Evolutionary conservation across 2,329 filamentous ascomycete species (phyloP).

Genomic region (Coccinonectria pachysandricola): DNA sequence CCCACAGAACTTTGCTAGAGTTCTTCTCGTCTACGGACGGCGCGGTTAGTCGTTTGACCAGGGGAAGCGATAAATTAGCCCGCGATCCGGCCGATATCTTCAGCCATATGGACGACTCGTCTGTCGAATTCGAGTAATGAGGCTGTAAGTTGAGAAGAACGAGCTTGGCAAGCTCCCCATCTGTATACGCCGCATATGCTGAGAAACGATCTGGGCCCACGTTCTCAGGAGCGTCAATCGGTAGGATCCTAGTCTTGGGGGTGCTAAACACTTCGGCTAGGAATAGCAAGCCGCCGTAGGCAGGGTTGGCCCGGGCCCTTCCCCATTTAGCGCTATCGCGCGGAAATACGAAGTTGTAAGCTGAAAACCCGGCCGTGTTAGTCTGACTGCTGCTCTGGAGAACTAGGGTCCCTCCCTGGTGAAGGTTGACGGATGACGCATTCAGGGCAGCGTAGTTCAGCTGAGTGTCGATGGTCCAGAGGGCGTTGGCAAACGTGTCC

Average conservation of each 20-base stretch:
- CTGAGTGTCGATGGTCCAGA: slow-evolving; percentile 29
- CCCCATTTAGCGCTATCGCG: slow-evolving; percentile 7
- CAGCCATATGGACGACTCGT: neutral
- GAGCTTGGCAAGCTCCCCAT: slow-evolving; percentile 1
- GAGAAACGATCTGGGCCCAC: slow-evolving; percentile 1
- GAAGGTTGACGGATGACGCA: slow-evolving; percentile 25
- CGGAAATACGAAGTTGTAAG: slow-evolving; percentile 11
- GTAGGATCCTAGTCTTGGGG: slow-evolving; percentile 1
- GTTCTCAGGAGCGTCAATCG: neutral
- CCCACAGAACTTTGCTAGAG: slow-evolving; percentile 2
- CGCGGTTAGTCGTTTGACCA: slow-evolving; percentile 3
- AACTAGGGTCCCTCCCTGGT: slow-evolving; percentile 13
- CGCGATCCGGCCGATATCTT: too few relatives aligned
- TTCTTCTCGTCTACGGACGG: slow-evolving; percentile 4
- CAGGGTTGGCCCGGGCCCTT: slow-evolving; percentile 4
- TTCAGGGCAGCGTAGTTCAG: slow-evolving; percentile 29
- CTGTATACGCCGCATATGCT: slow-evolving; percentile 2
- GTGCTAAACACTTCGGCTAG: slow-evolving; percentile 7
- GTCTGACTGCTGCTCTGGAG: slow-evolving; percentile 7
- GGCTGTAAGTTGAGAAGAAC: slow-evolving; percentile 2
- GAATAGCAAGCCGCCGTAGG: slow-evolving; percentile 6
- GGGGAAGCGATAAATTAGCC: neutral
- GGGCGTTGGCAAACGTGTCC: slow-evolving; percentile 29
- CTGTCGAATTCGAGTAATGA: slow-evolving; percentile 1
- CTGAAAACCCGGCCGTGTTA: slow-evolving; percentile 8